Evolutionary conservation across 768 basidiomycete genomes (phyloP), one percentile per base, ranked within the genome.

Genomic region (Tephrocybe sp.): DNA sequence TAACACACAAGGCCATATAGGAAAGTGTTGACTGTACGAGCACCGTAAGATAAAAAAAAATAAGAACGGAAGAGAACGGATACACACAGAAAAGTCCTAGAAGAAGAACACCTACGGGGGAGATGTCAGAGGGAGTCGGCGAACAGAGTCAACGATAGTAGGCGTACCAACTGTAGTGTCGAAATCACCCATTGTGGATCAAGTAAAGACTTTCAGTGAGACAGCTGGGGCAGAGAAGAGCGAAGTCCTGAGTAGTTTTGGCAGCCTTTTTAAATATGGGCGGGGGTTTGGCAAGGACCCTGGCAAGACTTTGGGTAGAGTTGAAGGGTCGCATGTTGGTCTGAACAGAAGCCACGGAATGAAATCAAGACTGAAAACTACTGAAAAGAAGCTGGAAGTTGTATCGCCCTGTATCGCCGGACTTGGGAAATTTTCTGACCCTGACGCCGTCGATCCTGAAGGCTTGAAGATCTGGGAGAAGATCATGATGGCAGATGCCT

Each of bases 1-100:
- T 68, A 73, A 0, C 61, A 62, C 49, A 74, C 71, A 13, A 72
- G 60, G 0, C 71, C 72, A 46, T 69, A 64, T 8, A 64, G 50
- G 22, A 58, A 64, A 23, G 63, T 64, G 44, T 64, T 64, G 40
- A 64, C 63, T 64, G 36, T 18, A 30, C 10, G 19, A 36, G 30
- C 13, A 25, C 23, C 12, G 38, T 27, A 21, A 34, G 38, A 37
- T 6, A 31, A 40, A 31, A 15, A 18, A 31, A 19, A 31, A 41
- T 11, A n/a, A n/a, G 22, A 30, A 23, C n/a, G 2, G 15, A 30
- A 30, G 29, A 12, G 12, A 30, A 12, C 29, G 18, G 18, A 43
- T 30, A 57, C 61, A 16, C 40, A 62, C 63, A 58, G 45, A 64
- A 62, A 16, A 64, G 40, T 34, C 63, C 63, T 45, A 64, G 22